phyloP scores from a whole-genome alignment of 2,329 filamentous ascomycete genomes.

The Aspergillus oerlinghausenensis region DNA sequence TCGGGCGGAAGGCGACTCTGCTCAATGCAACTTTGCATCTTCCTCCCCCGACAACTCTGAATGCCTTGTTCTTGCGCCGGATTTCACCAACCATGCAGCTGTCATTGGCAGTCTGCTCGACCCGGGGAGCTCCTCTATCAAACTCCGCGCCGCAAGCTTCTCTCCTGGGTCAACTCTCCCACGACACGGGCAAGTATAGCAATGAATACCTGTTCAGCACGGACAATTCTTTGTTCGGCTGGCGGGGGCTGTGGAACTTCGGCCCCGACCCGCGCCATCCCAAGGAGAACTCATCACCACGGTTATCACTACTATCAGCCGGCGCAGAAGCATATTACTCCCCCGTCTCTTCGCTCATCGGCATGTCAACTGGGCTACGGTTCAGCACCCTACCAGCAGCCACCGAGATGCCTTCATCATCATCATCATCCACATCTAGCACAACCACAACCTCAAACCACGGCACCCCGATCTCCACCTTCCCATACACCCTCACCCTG shows the following conservation, averaged over 20 bases:
- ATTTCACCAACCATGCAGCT: conserved; percentile 73
- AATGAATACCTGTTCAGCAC: conserved; percentile 89
- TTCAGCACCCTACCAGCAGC: conserved; percentile 77
- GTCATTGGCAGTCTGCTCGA: conserved; percentile 59
- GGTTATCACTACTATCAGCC: conserved; percentile 78
- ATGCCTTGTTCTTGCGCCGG: conserved; percentile 77
- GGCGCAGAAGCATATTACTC: conserved; percentile 96
- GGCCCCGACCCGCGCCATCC: conserved; percentile 56
- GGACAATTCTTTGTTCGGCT: conserved; percentile 81
- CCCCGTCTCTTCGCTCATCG: conserved; percentile 86
- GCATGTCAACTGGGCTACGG: conserved; percentile 79
- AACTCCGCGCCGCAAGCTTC: conserved; percentile 44
- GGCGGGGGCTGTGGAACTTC: conserved; percentile 92
- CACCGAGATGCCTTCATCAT: conserved; percentile 21
- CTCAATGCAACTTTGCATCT: conserved; percentile 44
- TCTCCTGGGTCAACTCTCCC: conserved; percentile 47
- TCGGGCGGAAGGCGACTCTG: conserved; percentile 36
- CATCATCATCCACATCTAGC: conserved; percentile 16
- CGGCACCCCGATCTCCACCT: conserved; percentile 56
- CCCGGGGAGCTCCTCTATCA: conserved; percentile 36
- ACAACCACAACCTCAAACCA: conserved; percentile 19
- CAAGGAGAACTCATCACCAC: conserved; percentile 45
- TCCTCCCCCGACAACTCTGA: conserved; percentile 72
- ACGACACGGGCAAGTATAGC: conserved; percentile 81
- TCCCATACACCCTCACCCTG: conserved; percentile 87